Percentiles rank a stretch among this genome's conserved stretches.
phyloP scores from a whole-genome alignment of 192 early-diverging fungal species.

The Dissophora ornata region DNA sequence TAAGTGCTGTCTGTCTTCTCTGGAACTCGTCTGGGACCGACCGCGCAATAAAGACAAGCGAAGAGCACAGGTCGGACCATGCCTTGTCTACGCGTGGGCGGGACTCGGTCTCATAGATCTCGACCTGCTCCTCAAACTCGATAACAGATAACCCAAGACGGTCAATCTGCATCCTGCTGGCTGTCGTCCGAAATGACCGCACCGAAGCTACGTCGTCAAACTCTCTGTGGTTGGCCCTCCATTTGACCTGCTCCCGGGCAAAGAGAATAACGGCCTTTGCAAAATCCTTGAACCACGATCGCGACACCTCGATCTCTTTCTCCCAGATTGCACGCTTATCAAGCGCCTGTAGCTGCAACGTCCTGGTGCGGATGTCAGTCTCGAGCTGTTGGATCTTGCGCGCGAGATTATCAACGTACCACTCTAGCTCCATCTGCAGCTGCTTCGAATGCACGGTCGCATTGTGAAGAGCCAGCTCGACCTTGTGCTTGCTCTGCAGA shows the following conservation, averaged over 20 bases:
- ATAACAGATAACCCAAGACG: constrained; percentile 38
- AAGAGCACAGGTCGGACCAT: constrained; percentile 42
- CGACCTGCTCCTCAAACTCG: constrained; percentile 48
- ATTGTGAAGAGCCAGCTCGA: constrained; percentile 18
- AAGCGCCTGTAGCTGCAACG: constrained; percentile 37
- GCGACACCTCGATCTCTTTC: constrained; percentile 40
- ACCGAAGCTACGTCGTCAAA: constrained; percentile 35
- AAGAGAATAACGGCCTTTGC: constrained; percentile 50
- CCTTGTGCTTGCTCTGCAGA: constrained; percentile 9
- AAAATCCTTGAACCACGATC: constrained; percentile 55
- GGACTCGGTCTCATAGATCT: constrained; percentile 48
- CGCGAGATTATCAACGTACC: constrained; percentile 19
- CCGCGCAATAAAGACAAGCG: constrained; percentile 27
- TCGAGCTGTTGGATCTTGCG: constrained; percentile 29
- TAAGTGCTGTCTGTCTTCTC: constrained; percentile 24
- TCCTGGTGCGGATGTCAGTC: constrained; percentile 31
- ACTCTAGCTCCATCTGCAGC: constrained; percentile 38
- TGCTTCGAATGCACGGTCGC: constrained; percentile 45
- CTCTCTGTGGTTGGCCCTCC: constrained; percentile 38
- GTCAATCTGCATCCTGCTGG: constrained; percentile 34
- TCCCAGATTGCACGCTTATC: constrained; percentile 45
- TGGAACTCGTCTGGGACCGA: constrained; percentile 41
- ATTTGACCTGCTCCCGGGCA: constrained; percentile 34
- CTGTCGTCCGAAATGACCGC: constrained; percentile 38
- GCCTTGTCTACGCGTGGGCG: constrained; percentile 34